Base-by-base conservation (phyloP, 768 basidiomycete genomes). In the Russula earlei region DNA sequence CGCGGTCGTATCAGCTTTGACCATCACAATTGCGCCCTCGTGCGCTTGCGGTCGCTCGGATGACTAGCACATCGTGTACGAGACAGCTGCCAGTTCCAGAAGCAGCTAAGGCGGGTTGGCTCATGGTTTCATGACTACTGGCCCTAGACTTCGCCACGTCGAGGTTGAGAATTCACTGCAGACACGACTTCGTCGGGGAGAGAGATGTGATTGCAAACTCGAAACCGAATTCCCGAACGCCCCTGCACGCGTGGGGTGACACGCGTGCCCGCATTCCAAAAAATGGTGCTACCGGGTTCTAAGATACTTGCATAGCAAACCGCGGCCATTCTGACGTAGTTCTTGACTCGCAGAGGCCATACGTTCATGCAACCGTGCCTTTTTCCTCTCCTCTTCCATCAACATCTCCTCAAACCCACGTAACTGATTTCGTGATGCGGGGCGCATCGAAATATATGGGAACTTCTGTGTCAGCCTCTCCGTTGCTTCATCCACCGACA, bases 101-200 rank as follows among this genome's bases (percentile, higher is more conserved):
- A 68, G 27, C 78, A 85, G 38, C 77, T 98, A 83, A 63, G 96
- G 96, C 1, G 74, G 84, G 22, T 96, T 95, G 1, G 69, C 98
- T 56, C 96, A 99, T 67, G 87, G 85, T 66, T 73, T 98, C 34
- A 82, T 99, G 15, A 85, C 98, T 52, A 87, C 97, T 14, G 95
- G 96, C 2, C 88, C 81, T 69, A 74, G 90, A 55, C 71, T 98
- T 46, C 96, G 98, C 67, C 89, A 91, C 52, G 76, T 98, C 11
- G 96, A 98, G 69, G 80, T 88, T 12, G 89, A 94, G 63, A 98
- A 88, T 98, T 80, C 67, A 87, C 91, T 1, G 72, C 90, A 7
- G 75, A 87, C 58, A 70, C 69, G 47, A 74, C 75, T 52, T 75
- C 65, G 8, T 94, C 88, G 88, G 75, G 79, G 63, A 72, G 60